These are phyloP conservation scores for Paraphysoderma sedebokerense DNA, from an alignment of 371 early-diverging fungal species.

Conservation along the genomic window DNA sequence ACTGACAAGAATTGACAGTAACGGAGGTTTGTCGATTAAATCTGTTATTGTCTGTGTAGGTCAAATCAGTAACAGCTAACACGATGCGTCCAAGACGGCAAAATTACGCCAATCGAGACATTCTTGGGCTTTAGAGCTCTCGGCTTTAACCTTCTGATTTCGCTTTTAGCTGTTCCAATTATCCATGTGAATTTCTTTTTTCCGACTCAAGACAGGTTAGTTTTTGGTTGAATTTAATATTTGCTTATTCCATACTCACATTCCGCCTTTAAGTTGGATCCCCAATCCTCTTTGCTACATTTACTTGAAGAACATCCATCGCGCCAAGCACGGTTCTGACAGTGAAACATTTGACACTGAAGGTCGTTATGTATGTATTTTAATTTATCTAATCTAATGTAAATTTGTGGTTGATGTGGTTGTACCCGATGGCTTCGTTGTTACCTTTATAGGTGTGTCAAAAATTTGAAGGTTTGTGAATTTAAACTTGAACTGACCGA, in stretches of 20 bases:
- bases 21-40: background rate
- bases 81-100: no score
- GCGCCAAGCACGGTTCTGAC: conserved; percentile 30
- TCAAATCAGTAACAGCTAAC: background rate
- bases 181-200: conserved; percentile 18
- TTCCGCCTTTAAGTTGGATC: background rate
- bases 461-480: no score
- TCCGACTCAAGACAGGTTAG: conserved; percentile 4
- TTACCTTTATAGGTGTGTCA: no score
- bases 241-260: background rate
- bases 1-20: background rate
- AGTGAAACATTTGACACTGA: conserved; percentile 19
- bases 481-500: no score
- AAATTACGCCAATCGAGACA: conserved; percentile 18
- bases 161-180: conserved; percentile 11
- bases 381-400: conserved; percentile 1
- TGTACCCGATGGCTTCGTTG: no score
- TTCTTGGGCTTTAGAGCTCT: conserved; percentile 15
- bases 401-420: background rate
- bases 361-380: conserved; percentile 13
- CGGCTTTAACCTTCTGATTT: conserved; percentile 21
- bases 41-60: background rate
- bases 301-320: conserved; percentile 19
- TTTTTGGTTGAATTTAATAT: background rate
- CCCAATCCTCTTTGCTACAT: conserved; percentile 17